Base-by-base conservation (phyloP, 306 rosid genomes). In the Astragalus glycyphyllos region DNA sequence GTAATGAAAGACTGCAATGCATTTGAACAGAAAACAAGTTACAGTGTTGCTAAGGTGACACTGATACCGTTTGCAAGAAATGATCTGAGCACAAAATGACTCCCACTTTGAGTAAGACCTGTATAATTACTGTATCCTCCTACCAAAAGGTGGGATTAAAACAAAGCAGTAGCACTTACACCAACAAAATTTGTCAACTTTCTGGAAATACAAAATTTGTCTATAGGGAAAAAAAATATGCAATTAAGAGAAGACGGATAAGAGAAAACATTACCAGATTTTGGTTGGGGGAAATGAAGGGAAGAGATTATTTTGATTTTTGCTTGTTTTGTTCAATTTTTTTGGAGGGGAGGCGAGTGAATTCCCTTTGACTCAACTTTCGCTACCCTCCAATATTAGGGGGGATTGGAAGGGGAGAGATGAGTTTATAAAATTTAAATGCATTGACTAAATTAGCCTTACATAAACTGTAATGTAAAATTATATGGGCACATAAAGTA, bases 1-100 rank as follows among this genome's bases (percentile, higher is more conserved):
- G 98, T 86, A 49, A 94, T 87, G 86, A 90, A 90, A 75, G 98
- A 85, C 98, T 94, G 89, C 71, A 85, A 97, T 94, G 89, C 71
- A 82, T 62, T 72, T 45, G 64, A 70, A 44, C 31, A 38, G 16
- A n/a, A 32, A 5, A 37, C 7, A 8, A 75, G 29, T 60, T 15
- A 79, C 8, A 0, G 11, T 44, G 46, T 23, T 42, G 45, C 68
- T 57, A 69, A 76, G 10, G 44, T 47, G 29, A 60, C 17, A 60
- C 9, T 2, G 5, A 65, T 9, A 49, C 8, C 58, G 8, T 9
- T 9, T 32, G 26, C 69, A 13, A 44, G 44, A 31, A 65, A 46
- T 31, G 44, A 10, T 31, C 14, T n/a, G 31, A 5, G 29, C 40
- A 9, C 14, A 6, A 65, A 65, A 15, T 31, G 42, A 65, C 14